phyloP scores from a whole-genome alignment of 257 asterid species.

The Forsythia viridissima region DNA sequence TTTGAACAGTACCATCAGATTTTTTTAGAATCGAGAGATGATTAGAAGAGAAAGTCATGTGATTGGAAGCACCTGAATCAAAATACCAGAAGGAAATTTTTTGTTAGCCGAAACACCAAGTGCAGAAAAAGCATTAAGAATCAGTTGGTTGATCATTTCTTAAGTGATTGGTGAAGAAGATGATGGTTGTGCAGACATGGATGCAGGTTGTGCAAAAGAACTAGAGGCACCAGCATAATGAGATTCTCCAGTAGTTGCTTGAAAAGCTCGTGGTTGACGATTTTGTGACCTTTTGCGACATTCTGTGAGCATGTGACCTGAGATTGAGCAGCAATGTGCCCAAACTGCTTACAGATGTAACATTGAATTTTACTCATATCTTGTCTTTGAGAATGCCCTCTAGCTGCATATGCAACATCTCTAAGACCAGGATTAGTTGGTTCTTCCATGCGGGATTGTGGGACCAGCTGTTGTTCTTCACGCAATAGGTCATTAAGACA shows the following conservation, averaged over 20 bases:
- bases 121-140: not conserved
- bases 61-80: slow-evolving; percentile 7
- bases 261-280: no score
- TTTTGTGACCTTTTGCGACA: not conserved
- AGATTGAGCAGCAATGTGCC: not conserved
- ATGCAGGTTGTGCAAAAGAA: no score
- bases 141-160: slow-evolving; percentile 2
- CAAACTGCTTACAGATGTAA: not conserved
- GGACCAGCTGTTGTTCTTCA: not conserved
- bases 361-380: not conserved
- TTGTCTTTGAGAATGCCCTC: not conserved
- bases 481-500: slow-evolving; percentile 6
- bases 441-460: no score
- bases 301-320: not conserved
- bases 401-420: no score
- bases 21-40: not conserved
- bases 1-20: not conserved
- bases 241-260: no score
- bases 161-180: no score
- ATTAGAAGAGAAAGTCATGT: not conserved
- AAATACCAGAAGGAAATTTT: not conserved
- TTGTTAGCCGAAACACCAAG: not conserved
- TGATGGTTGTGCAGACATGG: no score
- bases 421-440: no score
- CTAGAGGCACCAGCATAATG: no score